Evolutionary conservation across 495 filamentous ascomycete genomes (phyloP).

Genomic region (Penicillium canescens): DNA sequence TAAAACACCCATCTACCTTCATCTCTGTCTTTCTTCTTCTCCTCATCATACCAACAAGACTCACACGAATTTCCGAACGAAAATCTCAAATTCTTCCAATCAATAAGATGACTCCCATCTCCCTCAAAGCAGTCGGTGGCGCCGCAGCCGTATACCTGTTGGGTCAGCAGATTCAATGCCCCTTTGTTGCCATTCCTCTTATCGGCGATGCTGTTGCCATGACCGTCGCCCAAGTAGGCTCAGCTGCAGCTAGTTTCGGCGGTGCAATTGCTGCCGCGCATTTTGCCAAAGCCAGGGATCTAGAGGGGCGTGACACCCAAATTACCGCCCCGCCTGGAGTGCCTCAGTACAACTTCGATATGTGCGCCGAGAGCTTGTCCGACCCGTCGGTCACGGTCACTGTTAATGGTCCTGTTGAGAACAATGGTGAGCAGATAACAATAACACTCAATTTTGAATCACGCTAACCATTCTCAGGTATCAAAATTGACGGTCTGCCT

Average conservation of each 20-base stretch:
- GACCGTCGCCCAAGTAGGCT: background rate
- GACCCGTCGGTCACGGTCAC: background rate
- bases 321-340: background rate
- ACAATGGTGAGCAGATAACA: no score
- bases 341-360: slow-evolving; percentile 4
- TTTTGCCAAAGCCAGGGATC: background rate
- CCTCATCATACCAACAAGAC: no score
- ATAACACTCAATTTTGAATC: background rate
- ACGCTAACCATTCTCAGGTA: background rate
- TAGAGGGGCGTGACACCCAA: background rate
- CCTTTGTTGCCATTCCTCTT: background rate
- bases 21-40: no score
- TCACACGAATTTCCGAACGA: background rate
- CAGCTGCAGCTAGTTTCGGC: background rate
- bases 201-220: background rate
- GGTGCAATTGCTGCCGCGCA: background rate
- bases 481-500: background rate
- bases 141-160: background rate
- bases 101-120: background rate
- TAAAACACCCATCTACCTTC: no score
- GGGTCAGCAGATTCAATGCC: background rate
- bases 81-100: background rate
- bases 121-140: background rate
- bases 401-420: background rate
- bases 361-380: background rate